Evolutionary conservation across 192 early-diverging fungal genomes (phyloP).

Genomic region (Funneliformis geosporum): DNA sequence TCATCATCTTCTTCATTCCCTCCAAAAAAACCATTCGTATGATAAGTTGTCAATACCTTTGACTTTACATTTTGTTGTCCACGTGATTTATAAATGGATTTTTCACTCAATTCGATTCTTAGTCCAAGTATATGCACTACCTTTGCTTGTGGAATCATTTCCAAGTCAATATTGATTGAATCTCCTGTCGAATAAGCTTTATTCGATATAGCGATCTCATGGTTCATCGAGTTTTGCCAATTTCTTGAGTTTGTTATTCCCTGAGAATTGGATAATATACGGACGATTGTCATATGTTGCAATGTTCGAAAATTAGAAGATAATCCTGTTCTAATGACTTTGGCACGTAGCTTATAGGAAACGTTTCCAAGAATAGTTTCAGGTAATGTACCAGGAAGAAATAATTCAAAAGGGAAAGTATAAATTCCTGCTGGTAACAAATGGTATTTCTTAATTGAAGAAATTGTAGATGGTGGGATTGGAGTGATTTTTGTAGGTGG

Average conservation of each 20-base stretch:
- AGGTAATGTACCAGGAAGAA: constrained; percentile 40
- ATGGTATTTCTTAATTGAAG: constrained; percentile 32
- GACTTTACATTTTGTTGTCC: background rate
- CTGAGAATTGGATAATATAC: constrained; percentile 54
- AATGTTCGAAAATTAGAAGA: constrained; percentile 45
- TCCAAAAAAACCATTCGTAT: background rate
- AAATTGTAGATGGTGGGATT: background rate
- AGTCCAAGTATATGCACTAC: constrained; percentile 22
- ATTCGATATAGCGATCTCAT: constrained; percentile 56
- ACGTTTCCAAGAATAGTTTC: constrained; percentile 40
- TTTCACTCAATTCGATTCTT: constrained; percentile 11
- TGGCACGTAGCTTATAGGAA: constrained; percentile 37
- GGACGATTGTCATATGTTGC: constrained; percentile 48
- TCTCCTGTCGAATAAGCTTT: constrained; percentile 53
- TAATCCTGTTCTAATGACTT: constrained; percentile 24
- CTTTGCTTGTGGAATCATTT: constrained; percentile 49
- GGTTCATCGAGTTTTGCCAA: constrained; percentile 34
- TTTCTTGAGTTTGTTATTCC: constrained; percentile 39
- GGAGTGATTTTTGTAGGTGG: background rate
- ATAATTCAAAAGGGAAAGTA: constrained; percentile 39
- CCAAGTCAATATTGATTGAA: constrained; percentile 45
- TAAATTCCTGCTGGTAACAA: constrained; percentile 36
- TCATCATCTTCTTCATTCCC: background rate
- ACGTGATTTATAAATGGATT: background rate
- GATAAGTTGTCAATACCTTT: background rate